phyloP scores from a whole-genome alignment of 371 early-diverging fungal species.

The Rhizomucor miehei region DNA sequence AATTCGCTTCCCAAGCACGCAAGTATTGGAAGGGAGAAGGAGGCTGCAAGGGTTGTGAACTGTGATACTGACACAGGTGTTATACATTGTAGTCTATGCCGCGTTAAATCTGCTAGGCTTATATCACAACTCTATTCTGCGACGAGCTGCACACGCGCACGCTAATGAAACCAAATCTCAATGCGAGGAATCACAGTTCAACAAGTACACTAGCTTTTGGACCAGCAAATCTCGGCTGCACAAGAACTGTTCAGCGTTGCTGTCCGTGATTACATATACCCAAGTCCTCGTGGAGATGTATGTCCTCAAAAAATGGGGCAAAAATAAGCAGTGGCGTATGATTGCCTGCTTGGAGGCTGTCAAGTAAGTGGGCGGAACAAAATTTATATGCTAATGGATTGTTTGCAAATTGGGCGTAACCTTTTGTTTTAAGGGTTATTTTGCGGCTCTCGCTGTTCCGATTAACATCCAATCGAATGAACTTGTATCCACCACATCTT shows the following conservation, averaged over 20 bases:
- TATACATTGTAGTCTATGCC: conserved; percentile 70
- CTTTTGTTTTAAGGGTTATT: conserved; percentile 37
- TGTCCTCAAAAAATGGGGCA: conserved; percentile 66
- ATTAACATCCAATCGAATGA: conserved; percentile 63
- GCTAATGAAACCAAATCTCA: conserved; percentile 39
- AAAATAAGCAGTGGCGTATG: conserved; percentile 62
- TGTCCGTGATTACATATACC: conserved; percentile 74
- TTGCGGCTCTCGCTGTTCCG: conserved; percentile 60
- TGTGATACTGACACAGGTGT: not conserved
- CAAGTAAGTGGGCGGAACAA: conserved; percentile 54
- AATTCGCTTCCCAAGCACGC: conserved; percentile 90
- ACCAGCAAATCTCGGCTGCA: conserved; percentile 43
- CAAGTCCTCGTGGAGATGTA: conserved; percentile 89
- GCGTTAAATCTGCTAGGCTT: conserved; percentile 77
- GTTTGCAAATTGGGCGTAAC: not conserved
- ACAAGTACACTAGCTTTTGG: conserved; percentile 75
- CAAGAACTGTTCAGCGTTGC: conserved; percentile 52
- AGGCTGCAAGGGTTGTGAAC: not conserved
- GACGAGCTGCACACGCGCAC: conserved; percentile 53
- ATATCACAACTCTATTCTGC: conserved; percentile 86
- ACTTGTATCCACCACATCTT: conserved; percentile 61
- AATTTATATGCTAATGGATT: not conserved
- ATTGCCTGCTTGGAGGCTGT: conserved; percentile 67
- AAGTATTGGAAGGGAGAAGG: conserved; percentile 24
- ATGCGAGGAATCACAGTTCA: conserved; percentile 64